These are phyloP conservation scores for Penicillium riverlandense DNA, from an alignment of 495 filamentous ascomycete genomes.

Conservation along the genomic window DNA sequence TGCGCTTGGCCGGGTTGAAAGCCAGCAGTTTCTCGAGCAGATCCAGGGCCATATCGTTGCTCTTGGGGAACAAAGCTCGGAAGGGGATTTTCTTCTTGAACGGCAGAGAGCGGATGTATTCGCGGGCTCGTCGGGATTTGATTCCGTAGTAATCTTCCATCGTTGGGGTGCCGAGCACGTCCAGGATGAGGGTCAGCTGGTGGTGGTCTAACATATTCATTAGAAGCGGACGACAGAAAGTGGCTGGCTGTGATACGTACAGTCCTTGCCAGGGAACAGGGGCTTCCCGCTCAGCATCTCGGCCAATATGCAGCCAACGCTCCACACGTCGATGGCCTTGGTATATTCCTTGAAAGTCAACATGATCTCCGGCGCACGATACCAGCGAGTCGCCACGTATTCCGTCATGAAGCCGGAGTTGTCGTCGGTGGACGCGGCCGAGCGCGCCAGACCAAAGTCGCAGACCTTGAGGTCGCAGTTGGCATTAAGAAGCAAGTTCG, in stretches of 20 bases:
- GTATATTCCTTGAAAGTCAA: conserved; percentile 99
- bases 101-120: conserved; percentile 98
- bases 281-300: conserved; percentile 99
- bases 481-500: conserved; percentile 92
- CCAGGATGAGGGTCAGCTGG: conserved; percentile 94
- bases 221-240: conserved; percentile 9
- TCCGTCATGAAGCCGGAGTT: conserved; percentile 99
- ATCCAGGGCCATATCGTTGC: conserved; percentile 86
- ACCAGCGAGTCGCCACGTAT: conserved; percentile 99
- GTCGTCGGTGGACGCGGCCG: conserved; percentile 88
- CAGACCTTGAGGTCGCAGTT: conserved; percentile 99
- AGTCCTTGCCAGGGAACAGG: conserved; percentile 97
- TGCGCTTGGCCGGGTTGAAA: conserved; percentile 98
- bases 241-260: conserved; percentile 47
- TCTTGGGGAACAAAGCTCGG: conserved; percentile 95
- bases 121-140: conserved; percentile 93
- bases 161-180: conserved; percentile 95
- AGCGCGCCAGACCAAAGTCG: conserved; percentile 94
- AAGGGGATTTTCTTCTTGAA: conserved; percentile 99
- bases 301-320: conserved; percentile 97
- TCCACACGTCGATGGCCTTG: conserved; percentile 99
- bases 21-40: conserved; percentile 91
- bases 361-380: conserved; percentile 99
- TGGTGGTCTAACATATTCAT: conserved; percentile 68
- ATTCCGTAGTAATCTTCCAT: conserved; percentile 99